Percentiles rank a stretch among this genome's conserved stretches.
Evolutionary conservation across 163 green algal genomes (phyloP).

Genomic region (Scenedesmus sp.): DNA sequence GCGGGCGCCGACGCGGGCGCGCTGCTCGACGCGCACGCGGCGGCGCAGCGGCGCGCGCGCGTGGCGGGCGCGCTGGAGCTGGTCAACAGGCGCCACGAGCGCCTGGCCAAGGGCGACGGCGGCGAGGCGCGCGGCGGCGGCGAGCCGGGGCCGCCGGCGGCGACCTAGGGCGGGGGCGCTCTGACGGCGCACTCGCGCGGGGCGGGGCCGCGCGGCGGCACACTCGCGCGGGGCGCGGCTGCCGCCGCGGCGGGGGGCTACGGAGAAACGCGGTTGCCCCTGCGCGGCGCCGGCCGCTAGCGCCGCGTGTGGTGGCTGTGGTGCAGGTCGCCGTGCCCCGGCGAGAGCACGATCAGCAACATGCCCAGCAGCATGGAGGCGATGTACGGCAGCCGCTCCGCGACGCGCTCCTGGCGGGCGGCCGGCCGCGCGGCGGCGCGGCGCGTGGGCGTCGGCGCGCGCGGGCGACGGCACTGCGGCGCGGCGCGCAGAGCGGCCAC

Average conservation of each 20-base stretch:
- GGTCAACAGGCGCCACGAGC: conserved; percentile 33
- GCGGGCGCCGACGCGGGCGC: not conserved
- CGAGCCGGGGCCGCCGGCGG: not conserved
- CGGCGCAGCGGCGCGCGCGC: conserved; percentile 26
- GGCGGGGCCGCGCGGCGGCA: no score
- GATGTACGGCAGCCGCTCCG: conserved; percentile 34
- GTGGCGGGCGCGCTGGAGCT: conserved; percentile 26
- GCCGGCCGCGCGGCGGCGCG: not conserved
- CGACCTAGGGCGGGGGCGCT: not conserved
- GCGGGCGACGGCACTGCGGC: no score
- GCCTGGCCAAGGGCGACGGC: conserved; percentile 15
- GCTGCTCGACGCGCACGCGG: conserved; percentile 12
- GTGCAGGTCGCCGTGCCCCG: conserved; percentile 29
- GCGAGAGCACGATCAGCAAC: conserved; percentile 44
- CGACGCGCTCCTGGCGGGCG: conserved; percentile 9
- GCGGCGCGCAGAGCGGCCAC: no score
- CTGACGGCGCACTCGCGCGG: not conserved
- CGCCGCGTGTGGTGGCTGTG: conserved; percentile 43
- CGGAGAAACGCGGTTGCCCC: not conserved
- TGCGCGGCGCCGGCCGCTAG: not conserved
- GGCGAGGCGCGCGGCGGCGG: no score
- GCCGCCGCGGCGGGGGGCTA: not conserved
- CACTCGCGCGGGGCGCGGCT: no score
- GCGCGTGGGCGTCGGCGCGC: no score
- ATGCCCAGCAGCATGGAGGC: conserved; percentile 28